Conservation (phyloP, 2,329 filamentous ascomycete species). For the Ceratocystis lukuohia region DNA sequence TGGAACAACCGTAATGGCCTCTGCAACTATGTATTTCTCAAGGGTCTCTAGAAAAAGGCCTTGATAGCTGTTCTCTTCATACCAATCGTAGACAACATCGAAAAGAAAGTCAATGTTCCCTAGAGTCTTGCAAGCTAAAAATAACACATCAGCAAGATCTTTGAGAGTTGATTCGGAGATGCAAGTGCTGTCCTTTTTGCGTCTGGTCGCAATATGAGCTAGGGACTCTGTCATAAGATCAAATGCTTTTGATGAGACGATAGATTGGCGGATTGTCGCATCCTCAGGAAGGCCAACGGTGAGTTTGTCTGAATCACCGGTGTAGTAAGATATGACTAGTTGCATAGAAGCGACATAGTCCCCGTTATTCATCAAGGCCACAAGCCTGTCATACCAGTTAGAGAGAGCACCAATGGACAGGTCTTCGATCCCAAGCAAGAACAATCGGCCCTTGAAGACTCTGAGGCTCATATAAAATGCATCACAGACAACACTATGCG, state of each 20-base stretch:
- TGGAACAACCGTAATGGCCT: slow-evolving; percentile 59
- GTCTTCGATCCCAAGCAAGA: slow-evolving; percentile 87
- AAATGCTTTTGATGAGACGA: slow-evolving; percentile 78
- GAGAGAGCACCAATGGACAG: slow-evolving; percentile 81
- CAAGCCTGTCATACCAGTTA: slow-evolving; percentile 90
- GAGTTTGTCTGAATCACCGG: slow-evolving; percentile 79
- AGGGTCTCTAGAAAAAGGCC: slow-evolving; percentile 76
- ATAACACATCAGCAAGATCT: slow-evolving; percentile 70
- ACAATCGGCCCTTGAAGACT: slow-evolving; percentile 84
- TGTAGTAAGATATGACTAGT: slow-evolving; percentile 84
- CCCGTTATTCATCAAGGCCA: slow-evolving; percentile 92
- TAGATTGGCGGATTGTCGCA: slow-evolving; percentile 54
- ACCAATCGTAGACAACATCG: slow-evolving; percentile 80
- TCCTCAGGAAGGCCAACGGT: slow-evolving; percentile 90
- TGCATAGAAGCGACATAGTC: slow-evolving; percentile 87
- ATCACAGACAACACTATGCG: slow-evolving; percentile 94
- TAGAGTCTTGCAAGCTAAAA: slow-evolving; percentile 68
- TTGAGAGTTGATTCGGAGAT: slow-evolving; percentile 11
- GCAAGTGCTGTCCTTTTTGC: slow-evolving; percentile 7
- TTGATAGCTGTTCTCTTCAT: slow-evolving; percentile 42
- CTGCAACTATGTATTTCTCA: slow-evolving; percentile 75
- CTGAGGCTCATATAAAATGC: slow-evolving; percentile 98
- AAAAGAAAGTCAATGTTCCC: slow-evolving; percentile 73
- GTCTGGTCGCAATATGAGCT: slow-evolving; percentile 43
- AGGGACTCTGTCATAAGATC: slow-evolving; percentile 90